These are phyloP conservation scores for Phoma sp. DNA, from an alignment of 2,329 filamentous ascomycete genomes.

Conservation along the genomic window DNA sequence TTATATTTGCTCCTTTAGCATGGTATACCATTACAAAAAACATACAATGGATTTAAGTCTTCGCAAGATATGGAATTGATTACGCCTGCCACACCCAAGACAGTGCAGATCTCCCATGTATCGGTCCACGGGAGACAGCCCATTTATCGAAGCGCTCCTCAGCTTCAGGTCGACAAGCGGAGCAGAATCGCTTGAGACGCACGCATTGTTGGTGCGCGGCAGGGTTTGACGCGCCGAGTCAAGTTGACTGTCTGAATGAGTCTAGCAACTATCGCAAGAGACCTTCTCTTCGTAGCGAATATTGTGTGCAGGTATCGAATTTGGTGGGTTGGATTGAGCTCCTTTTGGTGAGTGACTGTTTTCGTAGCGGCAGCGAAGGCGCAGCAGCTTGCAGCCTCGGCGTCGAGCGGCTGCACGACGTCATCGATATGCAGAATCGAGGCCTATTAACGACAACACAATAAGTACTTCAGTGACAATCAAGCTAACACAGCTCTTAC, in stretches of 20 bases:
- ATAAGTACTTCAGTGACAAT: conserved; percentile 1
- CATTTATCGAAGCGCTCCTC: neutral
- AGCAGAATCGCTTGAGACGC: neutral
- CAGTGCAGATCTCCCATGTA: neutral
- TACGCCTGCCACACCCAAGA: neutral
- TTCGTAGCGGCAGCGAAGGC: conserved; percentile 10
- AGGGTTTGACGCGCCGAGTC: no score
- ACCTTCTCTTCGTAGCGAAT: neutral
- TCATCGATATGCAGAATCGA: conserved; percentile 11
- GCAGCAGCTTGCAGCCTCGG: conserved; percentile 10
- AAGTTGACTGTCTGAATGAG: no score
- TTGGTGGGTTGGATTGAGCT: conserved; percentile 1
- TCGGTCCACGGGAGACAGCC: no score
- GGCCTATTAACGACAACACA: conserved; percentile 4
- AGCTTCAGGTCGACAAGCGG: neutral
- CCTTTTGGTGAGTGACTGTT: neutral
- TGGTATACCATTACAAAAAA: no score
- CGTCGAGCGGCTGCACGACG: conserved; percentile 5
- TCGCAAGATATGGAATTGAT: neutral
- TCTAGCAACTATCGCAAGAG: no score
- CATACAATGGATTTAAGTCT: neutral
- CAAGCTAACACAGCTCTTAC: neutral
- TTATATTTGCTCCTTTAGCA: neutral
- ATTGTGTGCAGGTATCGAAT: conserved; percentile 2
- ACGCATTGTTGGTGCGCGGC: no score